A percentile compares a stretch with the other conserved stretches of the same genome.
Evolutionary conservation across 352 stramenopile genomes (phyloP).

Genomic region (Phytophthora europaea): DNA sequence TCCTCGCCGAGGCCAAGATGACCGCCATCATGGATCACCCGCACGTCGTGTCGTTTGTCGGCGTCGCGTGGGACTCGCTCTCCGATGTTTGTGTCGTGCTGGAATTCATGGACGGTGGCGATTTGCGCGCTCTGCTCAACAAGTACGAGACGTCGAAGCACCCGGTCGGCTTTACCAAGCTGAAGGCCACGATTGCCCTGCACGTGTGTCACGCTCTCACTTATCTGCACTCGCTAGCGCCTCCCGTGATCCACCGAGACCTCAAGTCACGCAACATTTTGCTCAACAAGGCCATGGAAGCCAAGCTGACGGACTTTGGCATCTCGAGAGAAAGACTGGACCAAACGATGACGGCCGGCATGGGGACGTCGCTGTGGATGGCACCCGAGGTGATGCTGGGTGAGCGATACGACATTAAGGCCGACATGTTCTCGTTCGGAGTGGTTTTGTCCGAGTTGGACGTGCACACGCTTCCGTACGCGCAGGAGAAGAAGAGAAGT

Average conservation of each 20-base stretch:
- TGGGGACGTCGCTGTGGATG: conserved; percentile 32
- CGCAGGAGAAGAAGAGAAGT: conserved; percentile 14
- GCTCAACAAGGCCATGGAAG: conserved; percentile 36
- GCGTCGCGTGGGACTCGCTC: conserved; percentile 51
- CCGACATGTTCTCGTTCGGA: conserved; percentile 34
- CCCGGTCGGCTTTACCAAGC: conserved; percentile 33
- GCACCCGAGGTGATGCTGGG: conserved; percentile 29
- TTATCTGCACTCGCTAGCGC: conserved; percentile 27
- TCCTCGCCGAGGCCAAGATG: conserved; percentile 51
- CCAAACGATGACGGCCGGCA: conserved; percentile 35
- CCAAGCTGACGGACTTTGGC: conserved; percentile 72
- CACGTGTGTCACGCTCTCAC: conserved; percentile 41
- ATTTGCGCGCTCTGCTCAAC: conserved; percentile 48
- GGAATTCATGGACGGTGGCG: conserved; percentile 60
- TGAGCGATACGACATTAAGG: conserved; percentile 28
- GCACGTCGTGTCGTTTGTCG: conserved; percentile 50
- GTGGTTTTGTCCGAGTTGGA: conserved; percentile 31
- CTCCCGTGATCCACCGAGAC: conserved; percentile 25
- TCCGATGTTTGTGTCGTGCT: conserved; percentile 51
- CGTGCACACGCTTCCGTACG: conserved; percentile 22
- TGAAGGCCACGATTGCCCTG: conserved; percentile 49
- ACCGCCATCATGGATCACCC: conserved; percentile 43
- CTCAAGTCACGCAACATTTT: conserved; percentile 55
- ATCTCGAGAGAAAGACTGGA: conserved; percentile 46
- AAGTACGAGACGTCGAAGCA: conserved; percentile 15